Conservation (phyloP, 306 rosid genomes). For the Castanea crenata region DNA sequence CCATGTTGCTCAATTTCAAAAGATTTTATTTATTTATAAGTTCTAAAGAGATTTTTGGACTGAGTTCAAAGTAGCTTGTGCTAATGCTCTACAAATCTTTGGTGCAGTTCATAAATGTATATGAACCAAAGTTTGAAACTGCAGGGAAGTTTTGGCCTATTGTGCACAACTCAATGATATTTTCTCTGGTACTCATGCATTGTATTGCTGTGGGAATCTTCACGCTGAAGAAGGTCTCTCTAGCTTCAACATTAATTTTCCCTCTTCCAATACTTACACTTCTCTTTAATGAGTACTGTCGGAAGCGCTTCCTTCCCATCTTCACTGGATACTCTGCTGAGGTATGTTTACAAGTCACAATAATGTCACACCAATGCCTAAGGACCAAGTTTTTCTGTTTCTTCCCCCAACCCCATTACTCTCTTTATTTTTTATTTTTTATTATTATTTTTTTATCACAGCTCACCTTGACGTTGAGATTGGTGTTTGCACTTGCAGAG, state of each 20-base stretch:
- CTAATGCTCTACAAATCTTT: slow-evolving; percentile 25
- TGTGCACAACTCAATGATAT: slow-evolving; percentile 75
- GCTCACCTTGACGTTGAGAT: slow-evolving; percentile 12
- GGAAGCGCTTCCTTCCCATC: slow-evolving; percentile 85
- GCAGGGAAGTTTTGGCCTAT: slow-evolving; percentile 95
- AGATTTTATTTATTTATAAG: neutral
- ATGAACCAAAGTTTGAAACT: slow-evolving; percentile 71
- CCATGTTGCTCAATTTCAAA: neutral
- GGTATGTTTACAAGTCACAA: slow-evolving; percentile 45
- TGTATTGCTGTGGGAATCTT: slow-evolving; percentile 91
- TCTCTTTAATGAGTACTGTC: slow-evolving; percentile 89
- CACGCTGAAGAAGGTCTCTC: slow-evolving; percentile 60
- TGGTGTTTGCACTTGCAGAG: slow-evolving; percentile 43
- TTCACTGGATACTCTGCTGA: slow-evolving; percentile 74
- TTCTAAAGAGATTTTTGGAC: neutral
- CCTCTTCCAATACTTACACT: slow-evolving; percentile 89
- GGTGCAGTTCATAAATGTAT: slow-evolving; percentile 80
- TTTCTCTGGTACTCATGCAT: slow-evolving; percentile 91
- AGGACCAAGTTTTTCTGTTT: neutral
- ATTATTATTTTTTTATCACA: neutral
- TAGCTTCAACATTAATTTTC: slow-evolving; percentile 39
- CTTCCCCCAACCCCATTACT: neutral
- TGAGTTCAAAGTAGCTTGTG: neutral
- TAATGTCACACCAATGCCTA: neutral
- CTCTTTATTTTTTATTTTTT: neutral